A percentile compares a stretch with the other conserved stretches of the same genome.
Conservation (phyloP, 108 stramenopile species). For the Epithemia pelagica region DNA sequence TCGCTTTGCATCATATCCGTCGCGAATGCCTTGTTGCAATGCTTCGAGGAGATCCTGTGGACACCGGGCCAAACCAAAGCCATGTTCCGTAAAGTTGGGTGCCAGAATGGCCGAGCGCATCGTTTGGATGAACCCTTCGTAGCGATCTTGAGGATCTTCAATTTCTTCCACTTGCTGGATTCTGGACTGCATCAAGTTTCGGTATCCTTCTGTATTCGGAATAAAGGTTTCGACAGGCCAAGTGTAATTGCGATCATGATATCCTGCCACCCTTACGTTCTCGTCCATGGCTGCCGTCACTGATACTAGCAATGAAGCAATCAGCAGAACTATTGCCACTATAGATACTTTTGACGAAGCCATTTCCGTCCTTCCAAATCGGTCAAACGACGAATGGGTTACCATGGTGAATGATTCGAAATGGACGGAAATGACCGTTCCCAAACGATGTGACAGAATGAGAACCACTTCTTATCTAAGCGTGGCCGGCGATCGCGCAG, state of each 20-base stretch:
- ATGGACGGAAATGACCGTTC: too few species aligned
- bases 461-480: too few species aligned
- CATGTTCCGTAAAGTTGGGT: slow-evolving; percentile 63
- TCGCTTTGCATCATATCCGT: slow-evolving; percentile 16
- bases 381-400: too few species aligned
- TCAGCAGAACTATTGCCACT: too few species aligned
- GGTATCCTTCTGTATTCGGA: slow-evolving; percentile 61
- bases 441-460: too few species aligned
- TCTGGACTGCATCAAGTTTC: slow-evolving; percentile 41
- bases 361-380: too few species aligned
- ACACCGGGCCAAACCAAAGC: slow-evolving; percentile 60
- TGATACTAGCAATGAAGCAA: too few species aligned
- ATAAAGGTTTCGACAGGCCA: slow-evolving; percentile 55
- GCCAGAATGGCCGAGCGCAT: slow-evolving; percentile 31
- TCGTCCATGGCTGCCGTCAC: slow-evolving; percentile 13
- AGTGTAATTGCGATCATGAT: slow-evolving; percentile 44
- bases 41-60: slow-evolving; percentile 49
- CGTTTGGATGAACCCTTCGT: slow-evolving; percentile 57
- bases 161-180: slow-evolving; percentile 52
- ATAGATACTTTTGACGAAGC: too few species aligned
- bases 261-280: slow-evolving; percentile 42
- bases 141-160: slow-evolving; percentile 28
- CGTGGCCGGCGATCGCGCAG: too few species aligned
- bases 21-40: slow-evolving; percentile 36
- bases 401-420: too few species aligned